phyloP scores from a whole-genome alignment of 306 rosid species.

The Ammopiptanthus mongolicus region DNA sequence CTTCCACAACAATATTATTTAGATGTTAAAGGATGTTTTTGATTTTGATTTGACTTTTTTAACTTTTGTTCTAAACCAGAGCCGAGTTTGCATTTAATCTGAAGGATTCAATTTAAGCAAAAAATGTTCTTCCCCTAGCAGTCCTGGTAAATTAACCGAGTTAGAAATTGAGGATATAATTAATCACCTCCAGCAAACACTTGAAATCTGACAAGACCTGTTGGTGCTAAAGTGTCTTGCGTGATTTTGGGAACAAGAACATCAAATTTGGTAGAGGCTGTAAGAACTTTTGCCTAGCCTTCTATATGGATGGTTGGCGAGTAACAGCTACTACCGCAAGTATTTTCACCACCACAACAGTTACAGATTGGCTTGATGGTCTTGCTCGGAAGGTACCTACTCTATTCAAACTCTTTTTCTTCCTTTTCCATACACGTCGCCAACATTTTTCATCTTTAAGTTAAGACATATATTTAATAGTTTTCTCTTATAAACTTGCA shows the following conservation, averaged over 20 bases:
- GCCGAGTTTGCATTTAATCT: conserved; percentile 75
- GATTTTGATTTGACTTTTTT: neutral
- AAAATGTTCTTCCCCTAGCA: conserved; percentile 48
- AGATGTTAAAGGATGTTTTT: neutral
- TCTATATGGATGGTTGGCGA: conserved; percentile 74
- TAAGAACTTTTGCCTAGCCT: too few species aligned
- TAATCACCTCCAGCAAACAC: conserved; percentile 50
- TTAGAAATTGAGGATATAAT: conserved; percentile 62
- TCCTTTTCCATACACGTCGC: too few species aligned
- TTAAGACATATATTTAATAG: too few species aligned
- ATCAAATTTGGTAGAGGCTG: too few species aligned
- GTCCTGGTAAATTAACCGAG: conserved; percentile 45
- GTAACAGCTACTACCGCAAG: conserved; percentile 76
- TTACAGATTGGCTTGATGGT: conserved; percentile 99
- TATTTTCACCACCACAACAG: conserved; percentile 73
- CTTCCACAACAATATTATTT: neutral
- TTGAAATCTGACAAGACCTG: too few species aligned
- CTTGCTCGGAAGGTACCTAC: conserved; percentile 97
- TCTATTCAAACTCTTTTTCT: too few species aligned
- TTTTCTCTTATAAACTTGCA: too few species aligned
- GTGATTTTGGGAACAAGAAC: too few species aligned
- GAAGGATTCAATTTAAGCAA: conserved; percentile 49
- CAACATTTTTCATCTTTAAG: too few species aligned
- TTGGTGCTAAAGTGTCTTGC: too few species aligned
- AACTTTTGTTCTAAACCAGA: conserved; percentile 35